Evolutionary conservation across 306 rosid species (phyloP).

Genomic region (Crotalaria pallida): DNA sequence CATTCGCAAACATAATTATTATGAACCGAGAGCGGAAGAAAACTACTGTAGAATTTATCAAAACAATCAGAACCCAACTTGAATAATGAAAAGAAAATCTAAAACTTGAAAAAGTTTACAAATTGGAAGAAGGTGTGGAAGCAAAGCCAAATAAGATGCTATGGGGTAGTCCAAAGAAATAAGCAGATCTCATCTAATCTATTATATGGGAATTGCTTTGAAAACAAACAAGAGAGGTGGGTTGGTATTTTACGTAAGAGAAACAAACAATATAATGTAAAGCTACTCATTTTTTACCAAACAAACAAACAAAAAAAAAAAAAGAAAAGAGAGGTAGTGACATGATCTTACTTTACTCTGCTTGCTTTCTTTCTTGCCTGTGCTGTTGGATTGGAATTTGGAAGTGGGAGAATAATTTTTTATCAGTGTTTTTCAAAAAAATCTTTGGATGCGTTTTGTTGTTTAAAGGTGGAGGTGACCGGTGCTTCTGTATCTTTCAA

Average conservation of each 20-base stretch:
- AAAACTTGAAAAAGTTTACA: background rate
- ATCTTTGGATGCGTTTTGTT: no score
- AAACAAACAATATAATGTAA: background rate
- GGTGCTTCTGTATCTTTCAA: no score
- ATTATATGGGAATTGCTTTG: conserved; percentile 16
- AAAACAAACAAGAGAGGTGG: background rate
- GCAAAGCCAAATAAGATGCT: no score
- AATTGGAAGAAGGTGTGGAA: background rate
- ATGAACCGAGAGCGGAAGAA: background rate
- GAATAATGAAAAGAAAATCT: background rate
- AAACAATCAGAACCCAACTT: background rate
- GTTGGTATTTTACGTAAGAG: background rate
- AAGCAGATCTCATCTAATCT: conserved; percentile 38
- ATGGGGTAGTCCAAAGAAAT: background rate
- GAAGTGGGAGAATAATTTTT: no score
- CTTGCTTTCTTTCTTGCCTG: no score
- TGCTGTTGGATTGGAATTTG: no score
- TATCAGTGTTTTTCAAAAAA: no score
- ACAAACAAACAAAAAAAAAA: no score
- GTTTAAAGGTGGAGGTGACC: no score
- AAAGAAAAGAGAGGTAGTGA: background rate
- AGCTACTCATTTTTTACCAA: no score
- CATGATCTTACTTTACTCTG: background rate
- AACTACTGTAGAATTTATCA: background rate
- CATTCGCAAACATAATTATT: background rate